Evolutionary conservation across 139 green algal genomes (phyloP).

Genomic region (Limnomonas spitsbergensis): DNA sequence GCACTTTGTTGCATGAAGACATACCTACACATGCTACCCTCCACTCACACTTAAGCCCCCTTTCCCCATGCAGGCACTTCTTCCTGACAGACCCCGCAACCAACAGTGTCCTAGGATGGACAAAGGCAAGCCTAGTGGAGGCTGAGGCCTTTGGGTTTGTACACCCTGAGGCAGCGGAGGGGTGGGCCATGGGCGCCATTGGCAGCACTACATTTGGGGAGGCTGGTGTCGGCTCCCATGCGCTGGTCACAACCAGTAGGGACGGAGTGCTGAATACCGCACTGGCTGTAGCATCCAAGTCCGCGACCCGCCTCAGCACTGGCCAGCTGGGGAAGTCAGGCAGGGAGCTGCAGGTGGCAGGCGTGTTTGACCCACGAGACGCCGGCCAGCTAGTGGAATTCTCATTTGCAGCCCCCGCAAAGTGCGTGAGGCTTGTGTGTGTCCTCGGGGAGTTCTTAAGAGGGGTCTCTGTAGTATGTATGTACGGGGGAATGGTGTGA

Average conservation of each 20-base stretch:
- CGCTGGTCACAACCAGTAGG: background rate
- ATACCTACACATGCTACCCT: too few species aligned
- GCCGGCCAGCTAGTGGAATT: conserved; percentile 69
- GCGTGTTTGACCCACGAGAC: background rate
- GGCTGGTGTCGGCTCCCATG: background rate
- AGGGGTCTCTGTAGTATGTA: too few species aligned
- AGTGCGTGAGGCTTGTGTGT: conserved; percentile 14
- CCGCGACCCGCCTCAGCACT: conserved; percentile 28
- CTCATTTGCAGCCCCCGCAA: conserved; percentile 54
- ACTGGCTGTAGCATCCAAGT: conserved; percentile 25
- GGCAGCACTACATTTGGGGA: background rate
- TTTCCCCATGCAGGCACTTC: conserved; percentile 72
- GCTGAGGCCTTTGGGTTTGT: conserved; percentile 59
- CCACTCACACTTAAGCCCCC: too few species aligned
- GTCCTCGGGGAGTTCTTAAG: too few species aligned
- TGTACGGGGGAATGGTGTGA: too few species aligned
- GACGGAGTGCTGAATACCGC: conserved; percentile 21
- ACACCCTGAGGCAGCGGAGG: conserved; percentile 34
- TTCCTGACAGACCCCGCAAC: conserved; percentile 57
- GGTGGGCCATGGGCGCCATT: conserved; percentile 13
- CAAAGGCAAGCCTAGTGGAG: conserved; percentile 56
- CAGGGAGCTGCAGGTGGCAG: background rate
- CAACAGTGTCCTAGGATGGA: conserved; percentile 54
- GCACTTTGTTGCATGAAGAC: too few species aligned
- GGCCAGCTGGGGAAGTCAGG: conserved; percentile 1